These are phyloP conservation scores for Aspergillus homomorphus DNA, from an alignment of 495 filamentous ascomycete species.

Conservation along the genomic window DNA sequence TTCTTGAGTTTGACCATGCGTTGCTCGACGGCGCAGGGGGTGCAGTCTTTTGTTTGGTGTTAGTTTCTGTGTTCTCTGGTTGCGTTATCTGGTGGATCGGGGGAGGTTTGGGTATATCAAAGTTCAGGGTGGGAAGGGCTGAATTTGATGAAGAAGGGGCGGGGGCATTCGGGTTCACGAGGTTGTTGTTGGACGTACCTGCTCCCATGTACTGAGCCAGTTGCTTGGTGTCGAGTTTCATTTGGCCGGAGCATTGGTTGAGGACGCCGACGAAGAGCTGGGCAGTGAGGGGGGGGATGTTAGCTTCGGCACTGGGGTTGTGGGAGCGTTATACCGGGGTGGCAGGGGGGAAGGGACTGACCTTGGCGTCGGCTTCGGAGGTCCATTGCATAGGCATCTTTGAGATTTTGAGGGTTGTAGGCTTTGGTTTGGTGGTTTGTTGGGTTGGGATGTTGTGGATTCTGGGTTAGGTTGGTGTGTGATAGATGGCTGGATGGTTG, in stretches of 20 bases:
- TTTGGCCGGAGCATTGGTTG: not conserved
- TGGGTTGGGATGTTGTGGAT: not conserved
- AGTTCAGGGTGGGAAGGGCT: not conserved
- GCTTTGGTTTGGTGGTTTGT: not conserved
- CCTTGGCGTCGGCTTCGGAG: constrained; percentile 5
- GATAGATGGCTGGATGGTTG: no score
- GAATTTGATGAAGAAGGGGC: no score
- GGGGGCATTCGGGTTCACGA: no score
- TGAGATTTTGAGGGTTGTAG: not conserved
- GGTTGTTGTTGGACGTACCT: no score
- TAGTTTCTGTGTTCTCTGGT: no score
- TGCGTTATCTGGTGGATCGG: not conserved
- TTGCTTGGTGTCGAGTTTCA: constrained; percentile 2
- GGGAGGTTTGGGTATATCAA: not conserved
- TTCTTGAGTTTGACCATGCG: constrained; percentile 8
- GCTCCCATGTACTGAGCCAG: constrained; percentile 10
- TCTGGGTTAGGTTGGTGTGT: not conserved
- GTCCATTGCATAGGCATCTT: constrained; percentile 6
- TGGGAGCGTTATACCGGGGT: no score
- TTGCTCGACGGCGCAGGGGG: constrained; percentile 12
- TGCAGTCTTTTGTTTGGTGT: constrained; percentile 7
- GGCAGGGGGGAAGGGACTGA: not conserved
- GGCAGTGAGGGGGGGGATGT: not conserved
- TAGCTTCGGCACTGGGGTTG: not conserved
- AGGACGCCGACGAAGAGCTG: constrained; percentile 13